Evolutionary conservation across 1,284 basidiomycete genomes (phyloP), one percentile per base, ranked within the genome.

Genomic region (Pyrrhoderma noxium): DNA sequence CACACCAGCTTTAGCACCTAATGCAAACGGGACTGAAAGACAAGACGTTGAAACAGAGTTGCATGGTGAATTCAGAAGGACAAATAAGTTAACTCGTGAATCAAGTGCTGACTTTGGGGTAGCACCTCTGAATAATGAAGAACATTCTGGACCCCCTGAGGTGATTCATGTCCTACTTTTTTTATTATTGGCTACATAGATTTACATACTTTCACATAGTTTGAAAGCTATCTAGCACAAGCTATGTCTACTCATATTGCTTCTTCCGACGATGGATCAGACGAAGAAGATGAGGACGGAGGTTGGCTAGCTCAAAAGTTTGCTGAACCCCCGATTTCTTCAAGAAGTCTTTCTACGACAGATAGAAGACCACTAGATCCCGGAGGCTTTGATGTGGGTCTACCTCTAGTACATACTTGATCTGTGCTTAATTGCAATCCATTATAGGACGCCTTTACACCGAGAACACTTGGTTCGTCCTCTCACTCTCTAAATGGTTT

Each of bases 261-360:
- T 47, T 70, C 73, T 2, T 61, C 61, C 0, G 68, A 69, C 47
- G 70, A 67, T n/a, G 70, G 69, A 40, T 66, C 69, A 4, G 84
- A 86, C 22, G 76, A 79, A 19, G 85, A 87, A 8, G 83, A 84
- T 3, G 79, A 81, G 1, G 80, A 82, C 13, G 76, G 77, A 4
- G 85, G 85, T 0, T 90, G 89, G 88, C 66, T 90, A 23, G 73
- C 85, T 1, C 80, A 86, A 40, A 79, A 75, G 25, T 89, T 89
- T 57, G 71, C 73, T 22, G 71, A 75, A 37, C 74, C 78, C 8
- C 76, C 82, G 4, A 68, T 77, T n/a, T 66, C 79, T 36, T 68
- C 76, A 49, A 69, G 76, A 47, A 72, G 71, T 57, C 70, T 71
- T 42, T 62, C 65, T 51, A 18, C 7, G 5, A 63, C 62, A 9